Evolutionary conservation across 164 flowering plant species (phyloP).

Genomic region (Kingdonia uniflora): DNA sequence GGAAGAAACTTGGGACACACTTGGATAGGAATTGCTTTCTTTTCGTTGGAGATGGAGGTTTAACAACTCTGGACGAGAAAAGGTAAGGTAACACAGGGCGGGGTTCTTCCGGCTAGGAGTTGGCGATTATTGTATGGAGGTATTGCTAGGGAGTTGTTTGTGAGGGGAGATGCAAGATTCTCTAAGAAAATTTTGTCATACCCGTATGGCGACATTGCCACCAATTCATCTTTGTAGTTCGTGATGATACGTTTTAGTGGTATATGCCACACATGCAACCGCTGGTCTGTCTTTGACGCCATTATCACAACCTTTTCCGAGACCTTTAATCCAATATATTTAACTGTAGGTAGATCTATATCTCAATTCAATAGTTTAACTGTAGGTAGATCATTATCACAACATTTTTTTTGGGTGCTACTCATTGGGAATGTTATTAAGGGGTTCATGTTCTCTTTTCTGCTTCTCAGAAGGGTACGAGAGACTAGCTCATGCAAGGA

Average conservation of each 20-base stretch:
- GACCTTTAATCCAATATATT: no score
- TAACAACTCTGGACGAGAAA: slow-evolving; percentile 52
- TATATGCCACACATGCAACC: no score
- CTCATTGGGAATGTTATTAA: neutral
- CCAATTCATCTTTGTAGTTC: no score
- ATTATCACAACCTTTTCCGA: no score
- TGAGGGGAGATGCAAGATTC: slow-evolving; percentile 51
- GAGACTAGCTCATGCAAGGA: slow-evolving; percentile 47
- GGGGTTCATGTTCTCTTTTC: neutral
- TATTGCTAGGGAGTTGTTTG: slow-evolving; percentile 29
- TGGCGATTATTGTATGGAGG: slow-evolving; percentile 44
- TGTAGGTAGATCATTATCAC: no score
- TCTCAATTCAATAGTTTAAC: no score
- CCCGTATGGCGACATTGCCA: no score
- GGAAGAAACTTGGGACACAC: slow-evolving; percentile 4
- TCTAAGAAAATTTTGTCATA: slow-evolving; percentile 43
- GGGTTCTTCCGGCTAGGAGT: slow-evolving; percentile 59
- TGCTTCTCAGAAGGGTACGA: slow-evolving; percentile 79
- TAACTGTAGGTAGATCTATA: no score
- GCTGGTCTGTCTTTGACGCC: no score
- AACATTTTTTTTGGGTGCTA: no score
- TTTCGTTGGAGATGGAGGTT: neutral
- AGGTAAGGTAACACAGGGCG: slow-evolving; percentile 50
- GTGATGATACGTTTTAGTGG: no score
- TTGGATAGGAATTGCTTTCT: slow-evolving; percentile 8